A percentile compares a stretch with the other conserved stretches of the same genome.
phyloP scores from a whole-genome alignment of 768 basidiomycete species.

The Russula griseocarnosa region DNA sequence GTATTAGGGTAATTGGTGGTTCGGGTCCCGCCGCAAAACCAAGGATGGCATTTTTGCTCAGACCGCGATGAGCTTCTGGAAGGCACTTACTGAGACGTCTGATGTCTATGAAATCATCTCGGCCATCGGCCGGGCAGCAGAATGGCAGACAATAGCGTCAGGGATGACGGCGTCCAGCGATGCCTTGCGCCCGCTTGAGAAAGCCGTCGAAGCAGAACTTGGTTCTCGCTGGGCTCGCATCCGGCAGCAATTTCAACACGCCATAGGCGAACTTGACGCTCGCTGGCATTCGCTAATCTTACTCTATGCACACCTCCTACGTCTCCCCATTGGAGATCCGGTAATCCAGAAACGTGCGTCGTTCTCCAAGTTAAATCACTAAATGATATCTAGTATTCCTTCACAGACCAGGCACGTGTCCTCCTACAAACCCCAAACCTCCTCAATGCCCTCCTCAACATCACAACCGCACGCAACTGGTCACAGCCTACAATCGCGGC shows the following conservation, averaged over 20 bases:
- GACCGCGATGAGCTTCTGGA: slow-evolving; percentile 88
- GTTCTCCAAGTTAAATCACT: background rate
- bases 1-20: slow-evolving; percentile 89
- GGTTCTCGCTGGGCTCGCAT: slow-evolving; percentile 56
- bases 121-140: slow-evolving; percentile 61
- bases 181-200: slow-evolving; percentile 48
- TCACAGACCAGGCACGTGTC: slow-evolving; percentile 62
- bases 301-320: slow-evolving; percentile 80
- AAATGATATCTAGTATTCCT: background rate
- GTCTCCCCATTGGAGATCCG: slow-evolving; percentile 51
- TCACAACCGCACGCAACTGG: slow-evolving; percentile 86
- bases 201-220: slow-evolving; percentile 44
- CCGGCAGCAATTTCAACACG: slow-evolving; percentile 39
- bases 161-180: slow-evolving; percentile 32
- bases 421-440: slow-evolving; percentile 70
- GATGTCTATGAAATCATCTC: slow-evolving; percentile 67
- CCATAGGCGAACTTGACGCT: slow-evolving; percentile 35
- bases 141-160: slow-evolving; percentile 48
- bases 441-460: slow-evolving; percentile 75
- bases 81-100: slow-evolving; percentile 74
- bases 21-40: slow-evolving; percentile 81
- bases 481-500: slow-evolving; percentile 69
- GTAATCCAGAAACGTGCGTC: slow-evolving; percentile 57
- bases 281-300: slow-evolving; percentile 61
- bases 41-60: slow-evolving; percentile 84